Conservation (phyloP, 257 asterid species). For the Haberlea rhodopensis region DNA sequence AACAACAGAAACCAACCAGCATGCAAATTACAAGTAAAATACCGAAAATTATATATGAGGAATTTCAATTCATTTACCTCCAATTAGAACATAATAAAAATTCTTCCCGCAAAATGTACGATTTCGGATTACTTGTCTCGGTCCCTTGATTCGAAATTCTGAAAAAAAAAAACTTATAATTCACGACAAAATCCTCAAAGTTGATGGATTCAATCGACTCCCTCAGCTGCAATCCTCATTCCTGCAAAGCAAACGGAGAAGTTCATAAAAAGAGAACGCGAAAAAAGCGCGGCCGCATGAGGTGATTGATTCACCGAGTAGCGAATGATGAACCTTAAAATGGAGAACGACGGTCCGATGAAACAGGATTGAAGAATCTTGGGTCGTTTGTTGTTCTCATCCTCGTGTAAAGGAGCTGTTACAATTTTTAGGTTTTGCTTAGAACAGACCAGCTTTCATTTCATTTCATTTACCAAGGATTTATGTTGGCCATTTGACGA, state of each 20-base stretch:
- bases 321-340: slow-evolving; percentile 15
- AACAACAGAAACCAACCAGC: not conserved
- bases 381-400: slow-evolving; percentile 12
- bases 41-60: not conserved
- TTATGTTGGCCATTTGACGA: slow-evolving; percentile 27
- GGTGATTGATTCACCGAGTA: slow-evolving; percentile 22
- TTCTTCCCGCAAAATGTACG: slow-evolving; percentile 11
- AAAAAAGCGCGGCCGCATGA: slow-evolving; percentile 25
- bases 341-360: not conserved
- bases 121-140: slow-evolving; percentile 18
- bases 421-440: slow-evolving; percentile 16
- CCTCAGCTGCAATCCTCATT: slow-evolving; percentile 24
- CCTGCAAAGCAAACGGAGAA: slow-evolving; percentile 17
- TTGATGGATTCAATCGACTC: slow-evolving; percentile 27
- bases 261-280: not conserved
- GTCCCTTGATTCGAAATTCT: slow-evolving; percentile 29
- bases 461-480: slow-evolving; percentile 27
- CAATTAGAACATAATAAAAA: slow-evolving; percentile 17
- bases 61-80: slow-evolving; percentile 31
- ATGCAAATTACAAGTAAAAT: not conserved
- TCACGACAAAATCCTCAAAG: slow-evolving; percentile 9
- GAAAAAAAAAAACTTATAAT: slow-evolving; percentile 12
- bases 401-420: not conserved
- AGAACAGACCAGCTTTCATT: slow-evolving; percentile 16
- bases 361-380: not conserved